These are phyloP conservation scores for Plasmodium falciparum DNA, from an alignment of 169 alveolate genomes.

Conservation along the genomic window DNA sequence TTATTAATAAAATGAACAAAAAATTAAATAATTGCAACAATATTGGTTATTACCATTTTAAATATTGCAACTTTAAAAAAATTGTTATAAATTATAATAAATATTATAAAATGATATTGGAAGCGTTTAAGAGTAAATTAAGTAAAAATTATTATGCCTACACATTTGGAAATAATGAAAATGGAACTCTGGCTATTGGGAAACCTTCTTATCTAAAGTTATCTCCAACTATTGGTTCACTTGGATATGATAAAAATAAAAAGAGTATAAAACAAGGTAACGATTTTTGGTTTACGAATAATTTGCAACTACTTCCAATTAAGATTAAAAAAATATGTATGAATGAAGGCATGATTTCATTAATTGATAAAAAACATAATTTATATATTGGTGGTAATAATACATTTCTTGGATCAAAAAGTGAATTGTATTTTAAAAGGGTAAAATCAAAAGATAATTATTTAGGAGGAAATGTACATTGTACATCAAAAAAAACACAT, in stretches of 20 bases:
- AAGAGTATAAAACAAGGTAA: constrained; percentile 51
- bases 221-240: constrained; percentile 71
- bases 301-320: constrained; percentile 60
- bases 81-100: constrained; percentile 43
- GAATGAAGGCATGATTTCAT: constrained; percentile 59
- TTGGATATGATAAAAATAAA: constrained; percentile 61
- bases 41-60: constrained; percentile 39
- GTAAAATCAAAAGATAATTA: constrained; percentile 27
- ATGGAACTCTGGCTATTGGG: constrained; percentile 68
- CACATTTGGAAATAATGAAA: constrained; percentile 72
- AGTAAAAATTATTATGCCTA: constrained; percentile 71
- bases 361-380: constrained; percentile 66
- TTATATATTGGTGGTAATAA: constrained; percentile 54
- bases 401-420: constrained; percentile 48
- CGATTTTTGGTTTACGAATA: constrained; percentile 75
- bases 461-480: constrained; percentile 8
- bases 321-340: constrained; percentile 60
- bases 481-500: constrained; percentile 7
- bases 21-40: constrained; percentile 65
- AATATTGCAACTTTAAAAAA: constrained; percentile 48
- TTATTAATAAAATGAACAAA: constrained; percentile 70
- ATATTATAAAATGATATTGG: constrained; percentile 63
- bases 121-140: constrained; percentile 45
- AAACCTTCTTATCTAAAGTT: constrained; percentile 61
- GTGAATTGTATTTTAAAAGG: constrained; percentile 37